Percentiles rank a stretch among this genome's conserved stretches.
These are phyloP conservation scores for Coemansia furcata DNA, from an alignment of 192 early-diverging fungal species.

Conservation along the genomic window DNA sequence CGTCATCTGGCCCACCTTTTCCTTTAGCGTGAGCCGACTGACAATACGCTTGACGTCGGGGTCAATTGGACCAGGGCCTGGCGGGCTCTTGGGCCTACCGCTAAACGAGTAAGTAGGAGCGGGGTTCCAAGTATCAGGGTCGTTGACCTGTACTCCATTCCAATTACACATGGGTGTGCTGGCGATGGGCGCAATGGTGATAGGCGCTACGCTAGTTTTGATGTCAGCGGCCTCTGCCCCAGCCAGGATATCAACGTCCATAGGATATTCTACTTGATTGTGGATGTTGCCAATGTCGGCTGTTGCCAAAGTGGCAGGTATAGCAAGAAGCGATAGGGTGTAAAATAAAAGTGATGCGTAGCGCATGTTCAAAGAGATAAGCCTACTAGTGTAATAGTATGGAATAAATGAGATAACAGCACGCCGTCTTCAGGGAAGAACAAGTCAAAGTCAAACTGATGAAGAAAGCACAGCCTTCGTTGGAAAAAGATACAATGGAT, in stretches of 20 bases:
- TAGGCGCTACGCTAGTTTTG: not conserved
- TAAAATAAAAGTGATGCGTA: not conserved
- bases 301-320: not conserved
- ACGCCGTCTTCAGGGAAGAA: not conserved
- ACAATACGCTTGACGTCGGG: conserved; percentile 51
- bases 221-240: not conserved
- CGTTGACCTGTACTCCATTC: conserved; percentile 10
- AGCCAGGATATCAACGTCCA: not conserved
- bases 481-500: not conserved
- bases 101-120: conserved; percentile 10
- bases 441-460: not conserved
- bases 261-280: not conserved
- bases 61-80: conserved; percentile 39
- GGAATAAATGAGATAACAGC: not conserved
- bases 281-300: not conserved
- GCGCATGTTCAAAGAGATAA: not conserved
- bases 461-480: not conserved
- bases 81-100: not conserved
- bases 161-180: conserved; percentile 17
- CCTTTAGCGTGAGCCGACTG: conserved; percentile 46
- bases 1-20: conserved; percentile 65
- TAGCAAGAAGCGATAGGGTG: not conserved
- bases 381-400: not conserved
- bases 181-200: not conserved
- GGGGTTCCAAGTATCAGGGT: conserved; percentile 13